Evolutionary conservation across 2,329 filamentous ascomycete species (phyloP).

Genomic region (Chrysoporthe cubensis): DNA sequence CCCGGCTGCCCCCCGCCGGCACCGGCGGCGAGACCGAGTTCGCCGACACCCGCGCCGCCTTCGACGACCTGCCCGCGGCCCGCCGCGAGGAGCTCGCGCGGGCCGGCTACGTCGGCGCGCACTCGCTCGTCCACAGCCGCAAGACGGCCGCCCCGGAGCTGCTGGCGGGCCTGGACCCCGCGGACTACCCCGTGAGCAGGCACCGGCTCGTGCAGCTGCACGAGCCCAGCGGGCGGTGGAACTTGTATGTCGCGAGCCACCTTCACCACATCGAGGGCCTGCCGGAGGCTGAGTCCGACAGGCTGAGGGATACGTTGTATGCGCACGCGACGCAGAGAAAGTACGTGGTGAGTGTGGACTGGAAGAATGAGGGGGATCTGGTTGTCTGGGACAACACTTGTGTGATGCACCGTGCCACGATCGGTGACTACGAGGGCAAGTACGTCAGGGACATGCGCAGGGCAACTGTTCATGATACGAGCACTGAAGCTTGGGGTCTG

Average conservation of each 20-base stretch:
- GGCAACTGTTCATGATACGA: not conserved
- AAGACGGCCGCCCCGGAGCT: slow-evolving; percentile 41
- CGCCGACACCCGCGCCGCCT: slow-evolving; percentile 23
- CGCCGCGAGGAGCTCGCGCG: too few species aligned
- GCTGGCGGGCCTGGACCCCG: slow-evolving; percentile 38
- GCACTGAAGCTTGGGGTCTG: slow-evolving; percentile 2
- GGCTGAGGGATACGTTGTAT: slow-evolving; percentile 35
- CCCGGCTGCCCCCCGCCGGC: slow-evolving; percentile 12
- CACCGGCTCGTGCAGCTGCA: slow-evolving; percentile 50
- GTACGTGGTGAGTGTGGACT: slow-evolving; percentile 26
- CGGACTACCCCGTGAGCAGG: slow-evolving; percentile 35
- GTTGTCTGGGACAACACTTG: slow-evolving; percentile 32
- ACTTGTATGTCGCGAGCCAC: slow-evolving; percentile 50
- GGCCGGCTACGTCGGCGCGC: slow-evolving; percentile 26
- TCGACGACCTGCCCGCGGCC: slow-evolving; percentile 17
- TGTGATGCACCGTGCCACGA: slow-evolving; percentile 26
- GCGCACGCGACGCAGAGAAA: slow-evolving; percentile 24
- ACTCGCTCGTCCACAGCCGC: slow-evolving; percentile 41
- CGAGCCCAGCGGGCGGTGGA: slow-evolving; percentile 44
- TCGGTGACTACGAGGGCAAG: not conserved
- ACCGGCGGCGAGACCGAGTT: not conserved
- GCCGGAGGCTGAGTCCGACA: slow-evolving; percentile 36
- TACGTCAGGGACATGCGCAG: not conserved
- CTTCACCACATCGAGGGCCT: slow-evolving; percentile 47
- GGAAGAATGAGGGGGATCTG: slow-evolving; percentile 29